Evolutionary conservation across 192 early-diverging fungal species (phyloP).

Genomic region (Coemansia sp.): DNA sequence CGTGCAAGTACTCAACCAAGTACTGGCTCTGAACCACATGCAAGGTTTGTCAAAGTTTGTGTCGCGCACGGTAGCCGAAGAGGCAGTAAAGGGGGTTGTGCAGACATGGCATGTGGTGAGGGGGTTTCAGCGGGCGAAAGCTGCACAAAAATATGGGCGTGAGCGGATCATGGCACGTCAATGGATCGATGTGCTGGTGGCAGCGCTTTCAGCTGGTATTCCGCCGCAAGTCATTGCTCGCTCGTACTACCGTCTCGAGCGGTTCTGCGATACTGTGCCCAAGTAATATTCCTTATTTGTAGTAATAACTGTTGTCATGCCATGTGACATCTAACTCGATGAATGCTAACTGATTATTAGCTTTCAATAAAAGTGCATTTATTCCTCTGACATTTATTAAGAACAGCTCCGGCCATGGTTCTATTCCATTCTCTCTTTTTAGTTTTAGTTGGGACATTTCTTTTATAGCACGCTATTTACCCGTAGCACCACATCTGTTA

Average conservation of each 20-base stretch:
- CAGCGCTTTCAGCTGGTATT: constrained; percentile 26
- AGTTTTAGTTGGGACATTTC: too few relatives aligned
- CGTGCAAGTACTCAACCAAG: constrained; percentile 36
- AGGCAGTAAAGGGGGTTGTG: constrained; percentile 23
- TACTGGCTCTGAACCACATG: not conserved
- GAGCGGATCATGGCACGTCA: not conserved
- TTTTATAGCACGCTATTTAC: too few relatives aligned
- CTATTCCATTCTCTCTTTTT: too few relatives aligned
- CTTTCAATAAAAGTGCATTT: too few relatives aligned
- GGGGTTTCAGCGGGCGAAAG: not conserved
- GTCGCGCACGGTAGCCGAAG: constrained; percentile 33
- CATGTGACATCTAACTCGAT: too few relatives aligned
- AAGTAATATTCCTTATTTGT: too few relatives aligned
- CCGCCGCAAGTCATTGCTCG: constrained; percentile 41
- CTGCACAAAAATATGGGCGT: not conserved
- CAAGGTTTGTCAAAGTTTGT: constrained; percentile 24
- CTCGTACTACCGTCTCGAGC: constrained; percentile 26
- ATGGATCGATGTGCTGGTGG: constrained; percentile 35
- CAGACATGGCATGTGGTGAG: constrained; percentile 16
- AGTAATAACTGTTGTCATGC: too few relatives aligned
- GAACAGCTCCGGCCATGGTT: too few relatives aligned
- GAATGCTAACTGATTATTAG: too few relatives aligned
- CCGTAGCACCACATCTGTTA: too few relatives aligned
- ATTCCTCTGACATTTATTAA: too few relatives aligned
- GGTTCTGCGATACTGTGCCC: constrained; percentile 13